These are phyloP conservation scores for Colletotrichum coccodes DNA, from an alignment of 2,329 filamentous ascomycete genomes.

Conservation along the genomic window DNA sequence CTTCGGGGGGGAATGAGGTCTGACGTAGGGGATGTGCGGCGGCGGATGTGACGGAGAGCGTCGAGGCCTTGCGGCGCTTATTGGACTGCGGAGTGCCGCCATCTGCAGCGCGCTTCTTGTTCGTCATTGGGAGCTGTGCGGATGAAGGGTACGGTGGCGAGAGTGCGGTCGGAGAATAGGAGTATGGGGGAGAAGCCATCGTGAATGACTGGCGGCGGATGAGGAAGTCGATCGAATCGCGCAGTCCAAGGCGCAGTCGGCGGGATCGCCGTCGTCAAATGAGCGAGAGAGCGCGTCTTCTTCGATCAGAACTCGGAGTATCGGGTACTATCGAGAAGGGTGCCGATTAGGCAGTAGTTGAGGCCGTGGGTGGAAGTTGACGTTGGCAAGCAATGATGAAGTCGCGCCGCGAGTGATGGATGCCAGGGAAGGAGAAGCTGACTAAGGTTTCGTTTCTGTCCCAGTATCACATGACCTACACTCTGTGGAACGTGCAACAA, in stretches of 20 bases:
- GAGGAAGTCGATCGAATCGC: background rate
- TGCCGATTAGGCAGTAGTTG: background rate
- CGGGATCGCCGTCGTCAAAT: too few species aligned
- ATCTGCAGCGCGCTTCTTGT: conserved; percentile 72
- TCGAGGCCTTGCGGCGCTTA: conserved; percentile 79
- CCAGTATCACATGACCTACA: background rate
- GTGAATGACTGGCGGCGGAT: background rate
- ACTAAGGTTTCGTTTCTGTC: background rate
- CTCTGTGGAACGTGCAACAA: background rate
- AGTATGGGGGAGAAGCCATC: conserved; percentile 68
- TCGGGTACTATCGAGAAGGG: background rate
- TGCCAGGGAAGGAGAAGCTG: background rate
- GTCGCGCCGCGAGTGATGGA: background rate
- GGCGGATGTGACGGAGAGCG: conserved; percentile 63
- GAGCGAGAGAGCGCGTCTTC: background rate
- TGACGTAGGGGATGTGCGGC: conserved; percentile 77
- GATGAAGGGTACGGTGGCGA: conserved; percentile 66
- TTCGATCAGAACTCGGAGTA: background rate
- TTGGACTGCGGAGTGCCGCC: conserved; percentile 59
- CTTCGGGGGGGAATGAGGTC: conserved; percentile 81
- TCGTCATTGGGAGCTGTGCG: conserved; percentile 58
- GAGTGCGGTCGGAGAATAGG: conserved; percentile 60
- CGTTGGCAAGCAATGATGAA: background rate
- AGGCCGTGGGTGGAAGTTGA: background rate
- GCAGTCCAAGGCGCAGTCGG: background rate